Base-by-base conservation (phyloP, 2,329 filamentous ascomycete species). In the Aureobasidium sp. region DNA sequence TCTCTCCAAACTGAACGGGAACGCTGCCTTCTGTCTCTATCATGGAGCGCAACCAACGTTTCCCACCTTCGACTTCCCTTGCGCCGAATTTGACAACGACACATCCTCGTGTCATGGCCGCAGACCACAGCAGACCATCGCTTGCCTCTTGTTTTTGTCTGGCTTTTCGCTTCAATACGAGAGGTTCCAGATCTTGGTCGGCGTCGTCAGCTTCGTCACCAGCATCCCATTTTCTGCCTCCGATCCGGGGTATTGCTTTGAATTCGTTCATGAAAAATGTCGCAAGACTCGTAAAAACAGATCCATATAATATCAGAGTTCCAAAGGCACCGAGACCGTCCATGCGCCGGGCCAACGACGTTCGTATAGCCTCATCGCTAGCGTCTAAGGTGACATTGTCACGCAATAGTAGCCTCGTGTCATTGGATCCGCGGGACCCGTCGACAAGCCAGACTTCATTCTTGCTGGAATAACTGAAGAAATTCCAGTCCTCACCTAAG, bases 41-140 rank as follows among this genome's bases (percentile, higher is more conserved):
- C 83, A 97, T 89, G 7, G 80, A 80, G 11, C 86, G 85, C 63
- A 97, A 80, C 91, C 92, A 97, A 51, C 83, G 77, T 67, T 89
- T 84, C 4, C 87, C 91, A 29, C 87, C 88, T 73, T 97, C 91
- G 27, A 96, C 87, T 48, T 87, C 87, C 61, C 80, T 82, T 1
- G 92, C 90, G 1, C 90, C 91, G 72, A 97, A 95, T 73, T 97
- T 97, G 67, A 97, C 88, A 29, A 97, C 82, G 3, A 94, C 87
- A 70, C 93, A 96, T 4, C 90, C 88, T 59, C 91, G 82, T 37
- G 95, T 85, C 29, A 82, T 83, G 15, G 91, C 89, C 14, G 89
- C 90, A 29, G 91, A 92, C 90, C 91, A 96, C 3, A 93, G 78
- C 3, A 96, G 74, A 17, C 83, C 83, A 53, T 82, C 78, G 11